These are phyloP conservation scores for Coemansia reversa DNA, from an alignment of 192 early-diverging fungal genomes.

Conservation along the genomic window DNA sequence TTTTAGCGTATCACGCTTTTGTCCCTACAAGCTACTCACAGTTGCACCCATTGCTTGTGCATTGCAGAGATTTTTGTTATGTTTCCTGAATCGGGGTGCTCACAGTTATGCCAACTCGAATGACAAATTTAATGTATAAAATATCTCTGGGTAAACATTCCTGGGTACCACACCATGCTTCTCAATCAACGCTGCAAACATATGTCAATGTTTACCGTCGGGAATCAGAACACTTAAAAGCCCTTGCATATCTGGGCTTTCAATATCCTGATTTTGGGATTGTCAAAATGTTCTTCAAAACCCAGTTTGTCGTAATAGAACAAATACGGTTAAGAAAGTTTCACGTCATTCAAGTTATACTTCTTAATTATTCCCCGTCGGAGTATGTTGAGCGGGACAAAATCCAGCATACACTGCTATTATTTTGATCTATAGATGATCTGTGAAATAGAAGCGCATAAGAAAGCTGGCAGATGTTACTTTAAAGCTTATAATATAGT, in stretches of 20 bases:
- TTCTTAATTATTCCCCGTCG: conserved; percentile 66
- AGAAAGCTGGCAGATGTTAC: conserved; percentile 41
- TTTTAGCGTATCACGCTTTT: conserved; percentile 61
- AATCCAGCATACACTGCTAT: conserved; percentile 77
- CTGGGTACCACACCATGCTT: conserved; percentile 79
- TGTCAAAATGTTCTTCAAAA: conserved; percentile 73
- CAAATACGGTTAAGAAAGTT: conserved; percentile 74
- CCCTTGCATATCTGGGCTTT: conserved; percentile 68
- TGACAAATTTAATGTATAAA: conserved; percentile 59
- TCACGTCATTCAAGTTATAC: conserved; percentile 78
- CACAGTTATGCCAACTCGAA: conserved; percentile 60
- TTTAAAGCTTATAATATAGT: conserved; percentile 9
- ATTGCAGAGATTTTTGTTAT: conserved; percentile 60
- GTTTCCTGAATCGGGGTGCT: conserved; percentile 64
- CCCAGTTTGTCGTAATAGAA: conserved; percentile 82
- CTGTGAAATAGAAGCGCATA: conserved; percentile 52
- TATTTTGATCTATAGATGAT: conserved; percentile 69
- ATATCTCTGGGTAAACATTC: conserved; percentile 64
- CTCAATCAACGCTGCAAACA: conserved; percentile 73
- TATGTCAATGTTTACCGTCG: conserved; percentile 78
- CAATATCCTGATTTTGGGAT: conserved; percentile 60
- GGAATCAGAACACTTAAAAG: conserved; percentile 61
- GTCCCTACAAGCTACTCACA: conserved; percentile 42
- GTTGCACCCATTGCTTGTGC: conserved; percentile 50
- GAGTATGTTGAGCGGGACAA: conserved; percentile 75